Conservation (phyloP, 306 rosid species). For the Calophaca sinica region DNA sequence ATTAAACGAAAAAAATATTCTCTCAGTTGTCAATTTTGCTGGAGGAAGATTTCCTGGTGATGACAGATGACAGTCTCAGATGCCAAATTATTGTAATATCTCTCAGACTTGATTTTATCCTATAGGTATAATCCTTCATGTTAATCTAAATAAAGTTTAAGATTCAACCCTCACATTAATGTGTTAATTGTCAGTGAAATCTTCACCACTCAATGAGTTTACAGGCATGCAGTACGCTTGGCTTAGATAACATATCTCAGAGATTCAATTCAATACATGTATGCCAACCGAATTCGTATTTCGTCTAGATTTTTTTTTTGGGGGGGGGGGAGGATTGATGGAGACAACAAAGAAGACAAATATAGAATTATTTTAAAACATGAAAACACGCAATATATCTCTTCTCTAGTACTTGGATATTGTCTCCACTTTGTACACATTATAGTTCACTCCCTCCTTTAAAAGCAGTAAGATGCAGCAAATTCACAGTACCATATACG, state of each 20-base stretch:
- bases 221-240: background rate
- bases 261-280: background rate
- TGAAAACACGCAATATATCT: constrained; percentile 17
- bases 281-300: background rate
- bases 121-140: too few species aligned
- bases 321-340: background rate
- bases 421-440: constrained; percentile 40
- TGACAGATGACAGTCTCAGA: too few species aligned
- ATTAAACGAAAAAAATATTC: too few species aligned
- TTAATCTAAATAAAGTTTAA: too few species aligned
- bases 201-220: constrained; percentile 1
- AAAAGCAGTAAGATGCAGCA: constrained; percentile 38
- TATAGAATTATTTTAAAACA: background rate
- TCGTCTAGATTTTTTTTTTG: background rate
- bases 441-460: constrained; percentile 25
- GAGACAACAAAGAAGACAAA: background rate
- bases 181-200: background rate
- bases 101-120: too few species aligned
- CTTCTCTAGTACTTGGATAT: constrained; percentile 28
- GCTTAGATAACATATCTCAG: constrained; percentile 6
- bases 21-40: too few species aligned
- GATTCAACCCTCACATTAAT: background rate
- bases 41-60: too few species aligned
- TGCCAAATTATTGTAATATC: too few species aligned
- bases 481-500: constrained; percentile 41